Evolutionary conservation across 495 filamentous ascomycete species (phyloP).

Genomic region (Emericellopsis terricola): DNA sequence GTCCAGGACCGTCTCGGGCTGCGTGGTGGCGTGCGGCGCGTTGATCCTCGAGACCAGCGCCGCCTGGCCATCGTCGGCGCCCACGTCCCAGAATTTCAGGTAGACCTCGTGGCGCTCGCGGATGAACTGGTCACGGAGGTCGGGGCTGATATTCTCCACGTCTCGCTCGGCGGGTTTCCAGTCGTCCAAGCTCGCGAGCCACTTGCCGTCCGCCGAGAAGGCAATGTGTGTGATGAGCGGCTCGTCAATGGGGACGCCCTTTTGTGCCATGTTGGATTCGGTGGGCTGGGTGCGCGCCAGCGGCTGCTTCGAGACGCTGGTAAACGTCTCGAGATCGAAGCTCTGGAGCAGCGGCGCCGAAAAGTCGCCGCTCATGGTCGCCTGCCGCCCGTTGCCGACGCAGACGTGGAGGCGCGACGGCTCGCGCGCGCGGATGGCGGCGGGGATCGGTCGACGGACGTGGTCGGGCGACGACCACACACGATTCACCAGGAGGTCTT

Average conservation of each 20-base stretch:
- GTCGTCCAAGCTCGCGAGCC: conserved; percentile 82
- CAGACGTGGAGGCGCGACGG: conserved; percentile 24
- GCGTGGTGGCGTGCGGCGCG: conserved; percentile 46
- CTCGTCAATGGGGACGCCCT: conserved; percentile 45
- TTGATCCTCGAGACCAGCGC: conserved; percentile 68
- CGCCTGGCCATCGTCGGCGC: conserved; percentile 39
- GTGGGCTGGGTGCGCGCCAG: conserved; percentile 77
- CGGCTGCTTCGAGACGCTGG: conserved; percentile 66
- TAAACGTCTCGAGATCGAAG: conserved; percentile 56
- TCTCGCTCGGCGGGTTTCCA: conserved; percentile 66
- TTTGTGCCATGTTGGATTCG: conserved; percentile 52
- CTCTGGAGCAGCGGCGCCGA: conserved; percentile 46
- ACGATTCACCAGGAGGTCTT: conserved; percentile 21
- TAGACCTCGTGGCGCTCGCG: conserved; percentile 50
- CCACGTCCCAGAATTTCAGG: conserved; percentile 83
- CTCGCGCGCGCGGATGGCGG: conserved; percentile 17
- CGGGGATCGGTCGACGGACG: conserved; percentile 13
- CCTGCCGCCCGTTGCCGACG: conserved; percentile 28
- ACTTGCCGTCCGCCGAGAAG: conserved; percentile 62
- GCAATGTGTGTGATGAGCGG: conserved; percentile 57
- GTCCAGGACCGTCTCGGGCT: conserved; percentile 43
- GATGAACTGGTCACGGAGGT: conserved; percentile 13
- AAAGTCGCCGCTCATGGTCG: conserved; percentile 15
- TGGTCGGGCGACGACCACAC: conserved; percentile 16
- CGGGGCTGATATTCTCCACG: conserved; percentile 20